phyloP scores from a whole-genome alignment of 2,329 filamentous ascomycete genomes.

The Diaporthe citrichinensis region DNA sequence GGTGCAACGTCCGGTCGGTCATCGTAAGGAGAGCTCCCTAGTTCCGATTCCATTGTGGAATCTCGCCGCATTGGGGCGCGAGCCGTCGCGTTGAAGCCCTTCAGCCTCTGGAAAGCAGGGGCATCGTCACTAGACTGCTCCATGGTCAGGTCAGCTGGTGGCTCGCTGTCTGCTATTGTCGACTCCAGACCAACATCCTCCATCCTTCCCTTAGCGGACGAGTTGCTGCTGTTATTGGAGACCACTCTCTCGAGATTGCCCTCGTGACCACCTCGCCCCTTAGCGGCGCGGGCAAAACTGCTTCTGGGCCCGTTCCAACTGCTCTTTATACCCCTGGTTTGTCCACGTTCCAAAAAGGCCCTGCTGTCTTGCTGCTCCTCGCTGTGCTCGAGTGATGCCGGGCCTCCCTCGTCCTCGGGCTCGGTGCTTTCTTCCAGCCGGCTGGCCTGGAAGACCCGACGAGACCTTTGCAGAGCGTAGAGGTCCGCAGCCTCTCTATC shows the following conservation, averaged over 20 bases:
- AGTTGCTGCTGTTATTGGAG: slow-evolving; percentile 48
- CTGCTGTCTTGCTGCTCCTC: slow-evolving; percentile 62
- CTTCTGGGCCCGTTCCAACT: slow-evolving; percentile 74
- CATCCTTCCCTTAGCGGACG: slow-evolving; percentile 73
- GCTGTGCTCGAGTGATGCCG: slow-evolving; percentile 67
- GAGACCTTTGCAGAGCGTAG: slow-evolving; percentile 90
- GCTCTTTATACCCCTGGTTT: slow-evolving; percentile 70
- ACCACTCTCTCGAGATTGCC: slow-evolving; percentile 57
- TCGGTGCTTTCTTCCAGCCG: slow-evolving; percentile 89
- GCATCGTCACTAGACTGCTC: slow-evolving; percentile 68
- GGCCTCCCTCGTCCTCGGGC: slow-evolving; percentile 79
- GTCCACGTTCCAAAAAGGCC: slow-evolving; percentile 62
- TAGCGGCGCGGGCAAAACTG: slow-evolving; percentile 48
- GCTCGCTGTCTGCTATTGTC: slow-evolving; percentile 70
- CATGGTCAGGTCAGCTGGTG: slow-evolving; percentile 71
- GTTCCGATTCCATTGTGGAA: slow-evolving; percentile 62
- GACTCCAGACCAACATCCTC: slow-evolving; percentile 90
- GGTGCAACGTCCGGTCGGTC: slow-evolving; percentile 56
- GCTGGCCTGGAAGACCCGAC: slow-evolving; percentile 88
- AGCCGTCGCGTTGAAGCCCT: slow-evolving; percentile 54
- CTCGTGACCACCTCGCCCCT: slow-evolving; percentile 53
- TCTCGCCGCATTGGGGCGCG: slow-evolving; percentile 59
- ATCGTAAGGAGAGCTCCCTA: slow-evolving; percentile 51
- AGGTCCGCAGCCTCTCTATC: slow-evolving; percentile 94
- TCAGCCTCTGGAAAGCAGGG: slow-evolving; percentile 75